Conservation (phyloP, 345 rosid genomes). For the Salix exigua region DNA sequence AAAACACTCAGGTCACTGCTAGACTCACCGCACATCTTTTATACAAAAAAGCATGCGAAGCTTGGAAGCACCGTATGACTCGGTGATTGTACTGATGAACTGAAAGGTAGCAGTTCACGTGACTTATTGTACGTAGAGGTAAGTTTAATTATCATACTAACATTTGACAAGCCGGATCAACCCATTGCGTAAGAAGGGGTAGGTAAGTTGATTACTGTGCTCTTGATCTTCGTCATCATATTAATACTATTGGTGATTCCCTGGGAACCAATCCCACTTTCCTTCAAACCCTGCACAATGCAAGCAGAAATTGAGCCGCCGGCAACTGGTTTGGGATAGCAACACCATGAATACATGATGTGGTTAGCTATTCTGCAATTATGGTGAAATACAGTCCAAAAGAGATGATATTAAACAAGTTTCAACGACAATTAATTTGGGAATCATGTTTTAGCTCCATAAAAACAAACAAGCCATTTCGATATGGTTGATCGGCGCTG, state of each 20-base stretch:
- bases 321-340: too few species aligned
- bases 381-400: too few species aligned
- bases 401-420: too few species aligned
- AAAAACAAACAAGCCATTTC: too few species aligned
- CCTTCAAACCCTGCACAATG: constrained; percentile 68
- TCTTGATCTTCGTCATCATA: constrained; percentile 90
- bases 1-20: not conserved
- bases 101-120: not conserved
- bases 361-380: too few species aligned
- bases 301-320: not conserved
- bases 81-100: not conserved
- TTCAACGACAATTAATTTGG: too few species aligned
- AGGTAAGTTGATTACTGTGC: constrained; percentile 84
- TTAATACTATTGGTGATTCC: constrained; percentile 90
- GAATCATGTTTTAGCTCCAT: too few species aligned
- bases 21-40: not conserved
- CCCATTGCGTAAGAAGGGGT: constrained; percentile 89
- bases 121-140: not conserved
- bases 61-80: not conserved
- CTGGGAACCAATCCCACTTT: constrained; percentile 94
- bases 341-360: too few species aligned
- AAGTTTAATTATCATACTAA: too few species aligned
- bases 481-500: too few species aligned
- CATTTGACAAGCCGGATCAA: constrained; percentile 13
- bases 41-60: not conserved